A percentile compares a stretch with the other conserved stretches of the same genome.
Conservation (phyloP, 1,284 basidiomycete species). For the Ceratobasidium sp. region DNA sequence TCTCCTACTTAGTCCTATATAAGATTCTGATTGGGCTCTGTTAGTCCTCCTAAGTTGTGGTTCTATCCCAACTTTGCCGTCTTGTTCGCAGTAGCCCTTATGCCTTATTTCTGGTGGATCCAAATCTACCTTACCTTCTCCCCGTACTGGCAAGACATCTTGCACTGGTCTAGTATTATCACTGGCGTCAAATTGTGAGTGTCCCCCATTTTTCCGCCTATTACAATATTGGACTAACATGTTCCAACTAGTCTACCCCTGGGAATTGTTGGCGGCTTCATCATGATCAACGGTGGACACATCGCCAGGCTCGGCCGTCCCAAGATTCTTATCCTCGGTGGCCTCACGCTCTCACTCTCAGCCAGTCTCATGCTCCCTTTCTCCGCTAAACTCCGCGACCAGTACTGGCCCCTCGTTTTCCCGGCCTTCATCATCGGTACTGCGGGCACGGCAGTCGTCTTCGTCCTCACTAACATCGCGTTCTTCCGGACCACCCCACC, state of each 20-base stretch:
- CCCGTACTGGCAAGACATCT: constrained; percentile 27
- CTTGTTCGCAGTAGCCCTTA: constrained; percentile 58
- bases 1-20: constrained; percentile 23
- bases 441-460: constrained; percentile 24
- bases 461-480: constrained; percentile 33
- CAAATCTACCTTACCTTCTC: constrained; percentile 20
- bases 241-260: constrained; percentile 5
- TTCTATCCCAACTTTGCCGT: constrained; percentile 60
- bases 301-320: constrained; percentile 60
- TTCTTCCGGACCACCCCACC: constrained; percentile 43
- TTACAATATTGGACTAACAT: neutral
- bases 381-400: constrained; percentile 57
- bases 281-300: constrained; percentile 60
- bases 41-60: constrained; percentile 61
- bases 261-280: constrained; percentile 50
- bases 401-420: constrained; percentile 65
- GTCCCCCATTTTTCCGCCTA: neutral
- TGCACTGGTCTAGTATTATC: constrained; percentile 38
- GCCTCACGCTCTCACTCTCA: constrained; percentile 59
- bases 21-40: neutral
- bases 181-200: constrained; percentile 36
- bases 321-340: constrained; percentile 65
- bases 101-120: constrained; percentile 61
- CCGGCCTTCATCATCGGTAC: constrained; percentile 60
- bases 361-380: constrained; percentile 63